Evolutionary conservation across 1,284 basidiomycete genomes (phyloP).

Genomic region (Melampsora americana): DNA sequence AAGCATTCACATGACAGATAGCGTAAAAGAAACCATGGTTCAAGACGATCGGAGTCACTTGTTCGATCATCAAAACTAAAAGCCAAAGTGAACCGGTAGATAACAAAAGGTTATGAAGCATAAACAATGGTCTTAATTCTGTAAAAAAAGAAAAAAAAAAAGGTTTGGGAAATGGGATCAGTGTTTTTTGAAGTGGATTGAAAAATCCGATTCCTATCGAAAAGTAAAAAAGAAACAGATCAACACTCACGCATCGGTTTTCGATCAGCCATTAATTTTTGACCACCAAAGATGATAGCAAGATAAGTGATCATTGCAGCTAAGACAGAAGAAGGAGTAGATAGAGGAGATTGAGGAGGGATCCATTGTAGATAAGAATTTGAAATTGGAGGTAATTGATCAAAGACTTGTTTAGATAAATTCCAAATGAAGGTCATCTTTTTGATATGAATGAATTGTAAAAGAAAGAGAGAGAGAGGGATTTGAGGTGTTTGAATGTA

Average conservation of each 20-base stretch:
- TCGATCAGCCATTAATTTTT: constrained; percentile 70
- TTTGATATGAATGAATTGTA: too few species aligned
- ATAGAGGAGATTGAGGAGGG: constrained; percentile 71
- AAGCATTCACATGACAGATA: constrained; percentile 73
- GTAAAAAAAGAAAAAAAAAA: constrained; percentile 57
- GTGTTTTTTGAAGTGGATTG: neutral
- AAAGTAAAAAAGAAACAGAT: neutral
- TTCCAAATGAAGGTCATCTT: constrained; percentile 36
- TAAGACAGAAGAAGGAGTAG: constrained; percentile 70
- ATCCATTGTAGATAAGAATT: constrained; percentile 61
- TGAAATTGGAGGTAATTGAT: constrained; percentile 20
- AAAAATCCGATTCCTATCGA: neutral
- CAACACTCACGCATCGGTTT: constrained; percentile 50
- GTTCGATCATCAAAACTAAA: constrained; percentile 81
- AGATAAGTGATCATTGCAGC: constrained; percentile 75
- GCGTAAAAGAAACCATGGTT: constrained; percentile 69
- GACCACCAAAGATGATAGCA: constrained; percentile 79
- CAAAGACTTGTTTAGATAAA: constrained; percentile 14
- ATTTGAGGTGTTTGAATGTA: too few species aligned
- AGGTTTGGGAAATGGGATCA: neutral
- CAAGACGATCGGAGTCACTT: constrained; percentile 73
- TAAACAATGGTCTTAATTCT: constrained; percentile 79
- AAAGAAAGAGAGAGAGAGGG: too few species aligned
- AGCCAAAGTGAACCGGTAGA: constrained; percentile 76
- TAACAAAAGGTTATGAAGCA: constrained; percentile 85